These are phyloP conservation scores for Sisymbrium irio DNA, from an alignment of 345 rosid species.

Conservation along the genomic window DNA sequence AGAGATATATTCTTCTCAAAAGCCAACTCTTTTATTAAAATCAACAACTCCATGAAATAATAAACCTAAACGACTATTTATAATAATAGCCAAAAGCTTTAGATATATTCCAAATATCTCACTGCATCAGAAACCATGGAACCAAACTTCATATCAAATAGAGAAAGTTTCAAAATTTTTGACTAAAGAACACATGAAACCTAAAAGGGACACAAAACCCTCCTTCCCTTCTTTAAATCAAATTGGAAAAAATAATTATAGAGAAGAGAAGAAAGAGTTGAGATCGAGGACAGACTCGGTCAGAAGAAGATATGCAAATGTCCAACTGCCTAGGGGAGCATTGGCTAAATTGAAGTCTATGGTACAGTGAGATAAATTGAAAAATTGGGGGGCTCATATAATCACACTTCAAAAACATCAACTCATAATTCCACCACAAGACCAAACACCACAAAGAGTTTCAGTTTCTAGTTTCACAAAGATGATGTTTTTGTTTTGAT, in stretches of 20 bases:
- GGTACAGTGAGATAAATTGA: background rate
- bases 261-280: background rate
- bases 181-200: background rate
- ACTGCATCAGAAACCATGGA: too few relatives aligned
- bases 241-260: background rate
- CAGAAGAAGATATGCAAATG: too few relatives aligned
- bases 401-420: slow-evolving; percentile 13
- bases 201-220: background rate
- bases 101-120: too few relatives aligned
- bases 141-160: too few relatives aligned
- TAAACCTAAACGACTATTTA: too few relatives aligned
- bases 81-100: too few relatives aligned
- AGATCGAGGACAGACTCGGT: background rate
- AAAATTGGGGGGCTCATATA: background rate
- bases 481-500: slow-evolving; percentile 5
- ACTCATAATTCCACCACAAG: slow-evolving; percentile 19
- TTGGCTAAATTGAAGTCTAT: background rate
- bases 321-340: too few relatives aligned
- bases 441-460: slow-evolving; percentile 20
- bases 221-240: background rate
- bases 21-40: too few relatives aligned
- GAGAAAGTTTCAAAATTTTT: background rate
- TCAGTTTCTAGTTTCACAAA: slow-evolving; percentile 35
- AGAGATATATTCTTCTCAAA: too few relatives aligned
- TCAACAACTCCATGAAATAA: too few relatives aligned